Evolutionary conservation across 73 alveolate genomes (phyloP).

Genomic region (Halteria grandinella): DNA sequence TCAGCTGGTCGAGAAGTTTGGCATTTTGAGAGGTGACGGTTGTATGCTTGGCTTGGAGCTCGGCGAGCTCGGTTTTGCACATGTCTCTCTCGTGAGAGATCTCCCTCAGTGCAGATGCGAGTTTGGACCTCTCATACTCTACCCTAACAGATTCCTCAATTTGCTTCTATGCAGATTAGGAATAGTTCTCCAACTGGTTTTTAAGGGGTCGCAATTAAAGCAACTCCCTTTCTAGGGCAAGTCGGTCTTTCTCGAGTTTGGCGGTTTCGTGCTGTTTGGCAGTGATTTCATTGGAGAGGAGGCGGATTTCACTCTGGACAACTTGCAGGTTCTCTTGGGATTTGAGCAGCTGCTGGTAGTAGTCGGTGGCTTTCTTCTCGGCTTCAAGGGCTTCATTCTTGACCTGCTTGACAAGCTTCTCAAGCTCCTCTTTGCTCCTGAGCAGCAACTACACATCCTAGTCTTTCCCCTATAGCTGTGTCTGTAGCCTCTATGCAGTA

Average conservation of each 20-base stretch:
- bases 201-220: conserved; percentile 64
- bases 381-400: conserved; percentile 44
- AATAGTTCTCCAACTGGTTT: conserved; percentile 5
- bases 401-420: conserved; percentile 14
- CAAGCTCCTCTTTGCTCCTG: conserved; percentile 40
- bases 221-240: conserved; percentile 47
- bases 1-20: conserved; percentile 39
- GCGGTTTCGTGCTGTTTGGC: conserved; percentile 31
- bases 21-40: not conserved
- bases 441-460: conserved; percentile 1
- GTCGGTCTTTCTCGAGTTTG: conserved; percentile 14
- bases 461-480: conserved; percentile 8
- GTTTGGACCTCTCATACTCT: conserved; percentile 50
- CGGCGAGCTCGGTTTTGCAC: conserved; percentile 14
- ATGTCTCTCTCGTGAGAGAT: not conserved
- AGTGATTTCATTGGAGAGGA: conserved; percentile 56
- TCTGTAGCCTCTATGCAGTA: conserved; percentile 18
- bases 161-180: not conserved
- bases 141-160: conserved; percentile 29
- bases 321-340: conserved; percentile 38
- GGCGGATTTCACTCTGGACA: conserved; percentile 48
- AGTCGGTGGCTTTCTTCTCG: conserved; percentile 51
- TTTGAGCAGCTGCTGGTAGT: conserved; percentile 39
- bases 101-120: conserved; percentile 6
- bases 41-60: conserved; percentile 15